These are phyloP conservation scores for Anisodus acutangulus DNA, from an alignment of 257 asterid genomes.

Conservation along the genomic window DNA sequence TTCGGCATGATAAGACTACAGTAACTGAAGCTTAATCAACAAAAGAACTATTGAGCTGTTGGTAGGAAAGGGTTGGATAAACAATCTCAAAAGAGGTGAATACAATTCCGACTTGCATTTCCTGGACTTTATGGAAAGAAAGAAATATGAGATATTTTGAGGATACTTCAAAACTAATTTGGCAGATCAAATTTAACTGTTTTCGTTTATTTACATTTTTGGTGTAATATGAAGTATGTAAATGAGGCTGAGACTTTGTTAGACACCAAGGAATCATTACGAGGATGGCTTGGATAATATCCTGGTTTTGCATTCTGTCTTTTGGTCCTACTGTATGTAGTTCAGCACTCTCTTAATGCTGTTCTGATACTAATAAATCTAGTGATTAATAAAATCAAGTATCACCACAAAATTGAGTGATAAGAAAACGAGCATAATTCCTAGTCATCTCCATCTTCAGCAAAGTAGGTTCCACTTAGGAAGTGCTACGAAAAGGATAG, in stretches of 20 bases:
- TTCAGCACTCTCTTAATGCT: not conserved
- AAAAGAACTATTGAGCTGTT: not conserved
- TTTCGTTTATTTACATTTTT: not conserved
- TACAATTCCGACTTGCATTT: not conserved
- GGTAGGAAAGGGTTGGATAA: not conserved
- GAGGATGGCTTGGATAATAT: not conserved
- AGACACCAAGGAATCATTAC: not conserved
- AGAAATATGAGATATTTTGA: not conserved
- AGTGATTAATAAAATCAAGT: not conserved
- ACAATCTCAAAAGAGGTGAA: not conserved
- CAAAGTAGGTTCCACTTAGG: not conserved
- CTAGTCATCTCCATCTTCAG: not conserved
- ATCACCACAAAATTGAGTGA: not conserved
- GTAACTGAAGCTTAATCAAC: slow-evolving; percentile 4
- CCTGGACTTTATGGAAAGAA: not conserved
- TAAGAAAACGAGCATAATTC: not conserved
- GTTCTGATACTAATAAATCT: not conserved
- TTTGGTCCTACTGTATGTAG: not conserved
- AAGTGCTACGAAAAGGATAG: not conserved
- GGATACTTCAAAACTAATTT: not conserved
- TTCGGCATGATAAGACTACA: slow-evolving; percentile 10
- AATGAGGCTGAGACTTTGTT: not conserved
- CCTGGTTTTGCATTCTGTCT: not conserved
- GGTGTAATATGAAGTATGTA: not conserved
- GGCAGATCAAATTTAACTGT: not conserved